Base-by-base conservation (phyloP, 768 basidiomycete genomes). In the Russula abietina region DNA sequence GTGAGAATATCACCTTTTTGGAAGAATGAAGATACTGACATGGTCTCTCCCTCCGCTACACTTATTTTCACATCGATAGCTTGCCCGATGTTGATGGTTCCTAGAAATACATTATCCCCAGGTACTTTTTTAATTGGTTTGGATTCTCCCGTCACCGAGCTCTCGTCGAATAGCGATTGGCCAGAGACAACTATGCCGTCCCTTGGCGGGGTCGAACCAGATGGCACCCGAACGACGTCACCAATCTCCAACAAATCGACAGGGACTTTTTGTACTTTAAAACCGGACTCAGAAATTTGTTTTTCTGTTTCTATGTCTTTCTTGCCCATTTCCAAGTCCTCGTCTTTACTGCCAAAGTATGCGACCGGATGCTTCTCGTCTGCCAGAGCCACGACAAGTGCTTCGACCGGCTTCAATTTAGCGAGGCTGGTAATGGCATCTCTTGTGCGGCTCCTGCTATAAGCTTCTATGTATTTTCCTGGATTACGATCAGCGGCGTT, bases 101-200 rank as follows among this genome's bases (percentile, higher is more conserved):
- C 93, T 1, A 89, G 80, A 68, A 81, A 88, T 28, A 94, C 81
- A 48, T 75, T 75, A 70, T 92, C 91, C 14, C 87, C 87, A 1
- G 70, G 48, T 1, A 62, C 62, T 70, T 94, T 94, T 64, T 70
- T 74, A 30, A 92, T 79, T 0, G 79, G 81, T 46, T 74, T 76
- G 16, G 86, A 84, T 72, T 94, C 92, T 5, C 92, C 92, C 0
- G 93, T 94, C 55, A 94, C 76, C 2, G 88, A 91, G 65, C 89
- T 89, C 71, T 94, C 92, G 68, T 93, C 90, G 65, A 94, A 91
- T 0, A 75, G 72, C 2, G 78, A 75, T 0, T 73, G 65, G 3
- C 78, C 77, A 3, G 79, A 72, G 9, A 87, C 73, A 52, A 94
- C 76, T 0, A 77, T 81, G 2, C 88, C 89, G 71, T 94, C 92